phyloP scores from a whole-genome alignment of 805 yeast species.

The Priceomyces melissophilus region DNA sequence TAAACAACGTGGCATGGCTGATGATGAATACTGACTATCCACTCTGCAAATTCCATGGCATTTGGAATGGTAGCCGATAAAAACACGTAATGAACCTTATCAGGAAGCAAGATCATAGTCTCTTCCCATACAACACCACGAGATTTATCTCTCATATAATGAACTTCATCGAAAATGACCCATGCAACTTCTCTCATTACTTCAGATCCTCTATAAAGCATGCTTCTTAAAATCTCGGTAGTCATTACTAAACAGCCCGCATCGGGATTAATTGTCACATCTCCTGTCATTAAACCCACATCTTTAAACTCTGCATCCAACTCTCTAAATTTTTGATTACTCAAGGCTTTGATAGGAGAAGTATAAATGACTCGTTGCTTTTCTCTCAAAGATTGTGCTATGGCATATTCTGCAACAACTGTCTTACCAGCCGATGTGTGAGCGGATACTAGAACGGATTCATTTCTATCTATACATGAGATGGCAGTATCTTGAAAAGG shows the following conservation, averaged over 20 bases:
- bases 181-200: conserved; percentile 98
- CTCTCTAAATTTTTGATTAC: conserved; percentile 93
- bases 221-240: conserved; percentile 93
- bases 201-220: conserved; percentile 97
- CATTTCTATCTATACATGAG: conserved; percentile 91
- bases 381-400: conserved; percentile 88
- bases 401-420: conserved; percentile 95
- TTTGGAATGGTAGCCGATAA: conserved; percentile 96
- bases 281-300: conserved; percentile 99
- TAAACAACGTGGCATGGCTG: conserved; percentile 99
- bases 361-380: conserved; percentile 94
- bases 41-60: conserved; percentile 97
- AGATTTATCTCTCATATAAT: conserved; percentile 95
- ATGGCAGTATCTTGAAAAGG: conserved; percentile 97
- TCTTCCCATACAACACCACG: conserved; percentile 99
- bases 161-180: conserved; percentile 98
- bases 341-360: conserved; percentile 91
- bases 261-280: conserved; percentile 96
- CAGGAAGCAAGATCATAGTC: conserved; percentile 91
- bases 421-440: conserved; percentile 98
- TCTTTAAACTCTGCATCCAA: conserved; percentile 90
- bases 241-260: conserved; percentile 99
- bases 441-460: conserved; percentile 94
- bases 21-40: conserved; percentile 92
- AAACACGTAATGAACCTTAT: conserved; percentile 91